Evolutionary conservation across 2,329 filamentous ascomycete genomes (phyloP).

Genomic region (Periconia digitata): DNA sequence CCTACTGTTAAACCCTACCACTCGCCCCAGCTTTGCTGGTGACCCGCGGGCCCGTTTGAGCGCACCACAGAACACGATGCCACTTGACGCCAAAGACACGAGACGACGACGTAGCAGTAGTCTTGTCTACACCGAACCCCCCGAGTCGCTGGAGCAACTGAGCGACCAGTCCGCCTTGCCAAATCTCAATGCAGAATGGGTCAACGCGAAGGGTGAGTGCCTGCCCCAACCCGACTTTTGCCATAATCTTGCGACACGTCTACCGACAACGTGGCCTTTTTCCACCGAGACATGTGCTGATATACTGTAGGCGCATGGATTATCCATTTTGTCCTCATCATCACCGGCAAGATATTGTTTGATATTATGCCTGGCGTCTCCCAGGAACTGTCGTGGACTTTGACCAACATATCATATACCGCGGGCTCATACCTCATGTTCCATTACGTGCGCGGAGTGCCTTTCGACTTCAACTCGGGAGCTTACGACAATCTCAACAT

Average conservation of each 20-base stretch:
- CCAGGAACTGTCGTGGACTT: slow-evolving; percentile 97
- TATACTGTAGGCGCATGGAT: slow-evolving; percentile 80
- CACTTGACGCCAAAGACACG: slow-evolving; percentile 56
- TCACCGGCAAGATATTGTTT: slow-evolving; percentile 91
- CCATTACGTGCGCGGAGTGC: slow-evolving; percentile 95
- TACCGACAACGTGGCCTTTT: slow-evolving; percentile 7
- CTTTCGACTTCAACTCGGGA: slow-evolving; percentile 97
- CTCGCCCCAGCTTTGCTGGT: slow-evolving; percentile 77
- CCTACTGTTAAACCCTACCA: slow-evolving; percentile 83
- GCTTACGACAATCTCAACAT: slow-evolving; percentile 99
- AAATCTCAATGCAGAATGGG: slow-evolving; percentile 98
- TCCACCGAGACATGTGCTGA: slow-evolving; percentile 10
- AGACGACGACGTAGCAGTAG: slow-evolving; percentile 95
- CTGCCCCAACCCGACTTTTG: too few species aligned
- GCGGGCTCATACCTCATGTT: slow-evolving; percentile 99
- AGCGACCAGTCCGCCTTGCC: slow-evolving; percentile 93
- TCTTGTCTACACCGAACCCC: slow-evolving; percentile 96
- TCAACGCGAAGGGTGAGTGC: slow-evolving; percentile 91
- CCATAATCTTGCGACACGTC: too few species aligned
- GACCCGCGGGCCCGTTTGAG: slow-evolving; percentile 59
- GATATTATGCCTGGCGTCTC: slow-evolving; percentile 95
- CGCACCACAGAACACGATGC: slow-evolving; percentile 35
- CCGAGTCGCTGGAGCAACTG: slow-evolving; percentile 95
- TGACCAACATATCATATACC: slow-evolving; percentile 99
- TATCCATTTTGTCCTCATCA: slow-evolving; percentile 92